A percentile compares a stretch with the other conserved stretches of the same genome.
These are phyloP conservation scores for Mycena pura DNA, from an alignment of 768 basidiomycete species.

Conservation along the genomic window DNA sequence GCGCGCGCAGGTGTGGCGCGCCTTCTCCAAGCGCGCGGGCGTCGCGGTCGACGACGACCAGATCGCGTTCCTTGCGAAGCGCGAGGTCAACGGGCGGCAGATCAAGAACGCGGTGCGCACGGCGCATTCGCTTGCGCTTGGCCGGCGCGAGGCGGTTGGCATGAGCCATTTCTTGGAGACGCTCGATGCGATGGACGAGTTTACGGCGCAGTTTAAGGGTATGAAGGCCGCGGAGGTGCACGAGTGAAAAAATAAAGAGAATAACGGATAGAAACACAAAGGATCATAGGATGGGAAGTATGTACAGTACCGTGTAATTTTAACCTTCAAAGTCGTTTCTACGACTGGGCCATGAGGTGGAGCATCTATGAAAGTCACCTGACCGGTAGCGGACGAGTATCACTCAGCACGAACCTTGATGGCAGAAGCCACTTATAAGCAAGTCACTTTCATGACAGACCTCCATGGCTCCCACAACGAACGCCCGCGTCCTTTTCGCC, in stretches of 20 bases:
- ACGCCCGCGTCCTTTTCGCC: conserved; percentile 31
- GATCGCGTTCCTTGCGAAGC: conserved; percentile 52
- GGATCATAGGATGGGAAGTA: no score
- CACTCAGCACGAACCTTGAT: no score
- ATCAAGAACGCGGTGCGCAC: conserved; percentile 76
- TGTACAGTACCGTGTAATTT: no score
- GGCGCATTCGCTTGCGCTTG: conserved; percentile 64
- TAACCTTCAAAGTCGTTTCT: no score
- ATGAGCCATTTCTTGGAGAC: conserved; percentile 62
- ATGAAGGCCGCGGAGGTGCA: neutral
- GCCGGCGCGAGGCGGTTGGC: conserved; percentile 51
- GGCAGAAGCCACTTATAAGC: no score
- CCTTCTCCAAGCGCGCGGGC: conserved; percentile 54
- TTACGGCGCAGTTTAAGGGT: conserved; percentile 52
- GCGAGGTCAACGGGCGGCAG: conserved; percentile 67
- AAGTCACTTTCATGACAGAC: no score
- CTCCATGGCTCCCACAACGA: conserved; percentile 1
- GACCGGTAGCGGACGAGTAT: no score
- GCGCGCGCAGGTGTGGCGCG: conserved; percentile 66
- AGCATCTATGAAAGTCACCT: no score
- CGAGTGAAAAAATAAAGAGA: no score
- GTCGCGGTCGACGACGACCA: conserved; percentile 48
- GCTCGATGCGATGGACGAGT: conserved; percentile 68
- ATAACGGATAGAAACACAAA: no score
- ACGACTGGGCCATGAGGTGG: no score